A percentile compares a stretch with the other conserved stretches of the same genome.
Conservation (phyloP, 139 green algal genomes). For the Coccomyxa sp. region DNA sequence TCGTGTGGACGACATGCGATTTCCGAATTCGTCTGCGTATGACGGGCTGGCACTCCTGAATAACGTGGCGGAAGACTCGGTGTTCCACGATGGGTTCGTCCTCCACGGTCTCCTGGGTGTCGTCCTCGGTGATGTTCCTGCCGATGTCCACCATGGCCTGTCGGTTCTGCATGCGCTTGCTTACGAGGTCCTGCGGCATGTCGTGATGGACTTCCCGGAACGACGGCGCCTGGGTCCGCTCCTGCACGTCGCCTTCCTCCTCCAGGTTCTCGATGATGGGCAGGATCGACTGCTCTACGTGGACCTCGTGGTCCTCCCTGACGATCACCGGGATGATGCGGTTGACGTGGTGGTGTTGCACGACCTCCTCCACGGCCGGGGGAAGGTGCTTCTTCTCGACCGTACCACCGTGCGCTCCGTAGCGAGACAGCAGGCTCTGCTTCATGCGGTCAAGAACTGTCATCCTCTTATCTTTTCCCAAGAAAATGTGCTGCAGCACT, state of each 20-base stretch:
- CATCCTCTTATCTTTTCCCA: constrained; percentile 1
- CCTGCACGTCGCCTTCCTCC: background rate
- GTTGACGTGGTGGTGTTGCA: background rate
- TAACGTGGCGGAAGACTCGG: background rate
- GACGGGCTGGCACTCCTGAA: background rate
- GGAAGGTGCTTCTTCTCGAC: background rate
- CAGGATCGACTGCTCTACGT: background rate
- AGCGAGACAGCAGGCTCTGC: background rate
- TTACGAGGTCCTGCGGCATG: background rate
- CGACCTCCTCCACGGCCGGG: background rate
- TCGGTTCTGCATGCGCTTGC: background rate
- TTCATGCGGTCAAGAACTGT: constrained; percentile 1
- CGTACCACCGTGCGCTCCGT: background rate
- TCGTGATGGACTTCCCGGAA: background rate
- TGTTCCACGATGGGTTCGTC: background rate
- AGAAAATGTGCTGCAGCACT: background rate
- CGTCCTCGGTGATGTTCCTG: background rate
- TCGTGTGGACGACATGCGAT: background rate
- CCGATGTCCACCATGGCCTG: background rate
- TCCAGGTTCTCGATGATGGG: background rate
- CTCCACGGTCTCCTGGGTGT: background rate
- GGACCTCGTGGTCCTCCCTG: background rate
- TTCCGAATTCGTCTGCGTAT: background rate
- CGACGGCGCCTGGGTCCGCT: background rate
- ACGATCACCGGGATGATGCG: background rate